phyloP scores from a whole-genome alignment of 1,139 yeast genomes.

The Hyphopichia burtonii region DNA sequence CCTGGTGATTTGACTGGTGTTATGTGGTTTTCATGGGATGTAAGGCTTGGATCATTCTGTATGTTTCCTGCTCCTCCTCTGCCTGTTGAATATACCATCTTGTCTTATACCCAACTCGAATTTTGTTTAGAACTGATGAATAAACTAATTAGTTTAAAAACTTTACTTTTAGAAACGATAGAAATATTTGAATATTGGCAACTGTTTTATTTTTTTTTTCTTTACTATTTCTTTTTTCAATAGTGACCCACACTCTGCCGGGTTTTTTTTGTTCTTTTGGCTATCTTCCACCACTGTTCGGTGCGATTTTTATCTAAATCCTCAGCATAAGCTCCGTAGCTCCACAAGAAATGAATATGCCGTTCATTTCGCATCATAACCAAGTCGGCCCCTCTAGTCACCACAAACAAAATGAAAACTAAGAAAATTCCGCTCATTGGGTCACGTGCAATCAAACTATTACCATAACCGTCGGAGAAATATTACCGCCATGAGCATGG shows the following conservation, averaged over 20 bases:
- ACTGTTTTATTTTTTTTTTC: background rate
- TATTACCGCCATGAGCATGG: no score
- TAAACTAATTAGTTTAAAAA: no score
- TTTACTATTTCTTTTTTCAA: slow-evolving; percentile 3
- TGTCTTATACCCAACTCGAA: background rate
- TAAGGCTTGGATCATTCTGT: slow-evolving; percentile 17
- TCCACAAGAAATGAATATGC: background rate
- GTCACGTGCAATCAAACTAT: no score
- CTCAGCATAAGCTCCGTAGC: background rate
- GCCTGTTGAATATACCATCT: slow-evolving; percentile 27
- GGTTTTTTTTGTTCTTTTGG: background rate
- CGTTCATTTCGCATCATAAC: background rate
- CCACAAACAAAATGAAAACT: no score
- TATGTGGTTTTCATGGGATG: slow-evolving; percentile 17
- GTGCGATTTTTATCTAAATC: background rate
- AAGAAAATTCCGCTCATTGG: no score
- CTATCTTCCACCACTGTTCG: background rate
- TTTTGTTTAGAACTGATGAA: no score
- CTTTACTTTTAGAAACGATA: no score
- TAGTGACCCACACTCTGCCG: slow-evolving; percentile 2
- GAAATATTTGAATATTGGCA: no score
- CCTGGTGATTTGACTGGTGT: background rate
- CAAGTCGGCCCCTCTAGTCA: no score
- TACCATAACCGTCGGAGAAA: no score
- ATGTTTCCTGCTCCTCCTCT: slow-evolving; percentile 45